Base-by-base conservation (phyloP, 495 filamentous ascomycete species). In the Oleoguttula mirabilis region DNA sequence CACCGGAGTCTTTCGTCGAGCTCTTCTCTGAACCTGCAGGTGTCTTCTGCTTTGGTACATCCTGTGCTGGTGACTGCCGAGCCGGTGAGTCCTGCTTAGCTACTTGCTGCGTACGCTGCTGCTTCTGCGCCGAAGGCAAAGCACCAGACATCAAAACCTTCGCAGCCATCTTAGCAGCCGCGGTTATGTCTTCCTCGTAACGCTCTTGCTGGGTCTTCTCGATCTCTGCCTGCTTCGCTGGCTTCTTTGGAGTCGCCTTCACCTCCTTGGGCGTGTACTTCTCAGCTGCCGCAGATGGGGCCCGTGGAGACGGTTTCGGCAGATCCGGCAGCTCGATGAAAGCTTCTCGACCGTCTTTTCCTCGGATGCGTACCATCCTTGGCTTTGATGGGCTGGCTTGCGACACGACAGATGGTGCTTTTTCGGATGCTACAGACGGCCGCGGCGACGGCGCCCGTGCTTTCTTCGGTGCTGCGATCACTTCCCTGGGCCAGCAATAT, bases 261-360 rank as follows among this genome's bases (percentile, higher is more conserved):
- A 11, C 4, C 4, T 17, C 34, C 34, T 10, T 16, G 5, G 20
- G 5, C 20, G 14, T 11, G 34, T 21, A 25, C 20, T 8, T 27
- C 36, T 24, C 36, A 10, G 36, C 19, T 24, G 4, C 28, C 16
- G 23, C 21, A 43, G 25, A 17, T n/a, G n/a, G n/a, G n/a, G n/a
- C n/a, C n/a, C n/a, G n/a, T n/a, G n/a, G n/a, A n/a, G n/a, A n/a
- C n/a, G n/a, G n/a, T n/a, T 15, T 10, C 10, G 30, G 15, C 22
- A 38, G 8, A 11, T 12, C 32, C 11, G 47, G 40, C 5, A 50
- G 28, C 20, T 23, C 17, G 19, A 50, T 24, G 33, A 50, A 35
- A 16, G 30, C 36, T 34, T 50, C 47, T 8, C 23, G n/a, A 16
- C 47, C 47, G 21, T 44, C 25, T 30, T 44, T 50, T 28, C 27